Base-by-base conservation (phyloP, 1,284 basidiomycete species). In the Marasmius sp. region DNA sequence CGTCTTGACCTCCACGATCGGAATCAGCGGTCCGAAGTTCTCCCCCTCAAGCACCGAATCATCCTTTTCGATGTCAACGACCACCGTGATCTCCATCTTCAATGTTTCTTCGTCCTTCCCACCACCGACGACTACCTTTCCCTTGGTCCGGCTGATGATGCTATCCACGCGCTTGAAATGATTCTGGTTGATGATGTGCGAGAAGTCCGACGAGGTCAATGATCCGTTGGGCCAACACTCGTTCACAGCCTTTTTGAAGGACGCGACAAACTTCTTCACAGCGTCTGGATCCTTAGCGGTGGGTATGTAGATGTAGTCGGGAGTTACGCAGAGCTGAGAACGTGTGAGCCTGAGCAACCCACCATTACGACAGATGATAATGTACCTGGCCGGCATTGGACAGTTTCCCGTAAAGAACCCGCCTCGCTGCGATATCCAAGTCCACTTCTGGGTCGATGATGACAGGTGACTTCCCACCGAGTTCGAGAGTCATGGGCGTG, bases 11-110 rank as follows among this genome's bases (percentile, higher is more conserved):
- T 87, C 78, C 4, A 92, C 70, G 56, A 93, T 81, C 5, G 88
- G 83, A 2, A 92, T 71, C 20, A 92, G 71, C 0, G 90, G 89
- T 0, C 88, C 91, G 70, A 92, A 90, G 12, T 88, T 75, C 71
- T 91, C 88, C 79, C 85, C 81, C 69, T 84, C 76, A 75, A 89
- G 77, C 67, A 89, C 61, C n/a, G 75, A 71, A 69, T 88, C 86
- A 56, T 80, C 81, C 6, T 71, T 70, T 41, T 72, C 70, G 3
- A 83, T 83, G 61, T 81, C 76, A 62, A 74, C 75, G 38, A 85
- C 71, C 27, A 91, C 67, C 6, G 81, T 84, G 10, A 81, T 79
- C 14, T 77, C 75, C 48, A 86, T 74, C 60, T 77, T 77, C 61
- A 71, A 73, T 37, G 70, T 68, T 22, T 71, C 67, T 37, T 45